Percentiles rank a stretch among this genome's conserved stretches.
phyloP scores from a whole-genome alignment of 1,139 yeast genomes.

The Yamadazyma aaseri region DNA sequence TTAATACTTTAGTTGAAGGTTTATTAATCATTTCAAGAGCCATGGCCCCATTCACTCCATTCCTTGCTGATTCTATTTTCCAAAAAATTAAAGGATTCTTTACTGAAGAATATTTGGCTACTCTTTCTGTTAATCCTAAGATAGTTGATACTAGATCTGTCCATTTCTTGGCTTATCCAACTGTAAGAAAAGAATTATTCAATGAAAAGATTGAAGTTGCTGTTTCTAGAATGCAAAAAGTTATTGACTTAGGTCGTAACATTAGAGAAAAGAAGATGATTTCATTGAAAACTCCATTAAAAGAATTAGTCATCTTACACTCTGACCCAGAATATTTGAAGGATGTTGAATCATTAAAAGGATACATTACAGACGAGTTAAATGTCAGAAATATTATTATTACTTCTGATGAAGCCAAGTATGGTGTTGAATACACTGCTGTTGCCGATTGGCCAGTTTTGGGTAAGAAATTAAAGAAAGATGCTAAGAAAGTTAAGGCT shows the following conservation, averaged over 20 bases:
- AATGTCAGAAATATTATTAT: constrained; percentile 86
- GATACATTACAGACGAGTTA: constrained; percentile 84
- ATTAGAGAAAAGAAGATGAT: constrained; percentile 94
- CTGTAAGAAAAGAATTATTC: constrained; percentile 76
- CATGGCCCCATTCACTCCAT: constrained; percentile 99
- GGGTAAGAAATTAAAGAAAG: constrained; percentile 95
- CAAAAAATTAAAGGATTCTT: constrained; percentile 68
- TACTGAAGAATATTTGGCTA: constrained; percentile 50
- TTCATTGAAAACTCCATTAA: constrained; percentile 92
- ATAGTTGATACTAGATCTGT: constrained; percentile 72
- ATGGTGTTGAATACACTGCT: constrained; percentile 88
- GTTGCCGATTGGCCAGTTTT: constrained; percentile 99
- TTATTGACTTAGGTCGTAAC: constrained; percentile 93
- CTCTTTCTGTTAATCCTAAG: constrained; percentile 39
- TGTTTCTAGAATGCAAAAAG: constrained; percentile 94
- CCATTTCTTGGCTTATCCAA: constrained; percentile 89
- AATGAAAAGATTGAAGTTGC: constrained; percentile 80
- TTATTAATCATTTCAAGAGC: constrained; percentile 86
- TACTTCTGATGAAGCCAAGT: constrained; percentile 87
- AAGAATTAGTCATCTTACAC: constrained; percentile 82
- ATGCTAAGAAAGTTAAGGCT: constrained; percentile 90
- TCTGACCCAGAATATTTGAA: constrained; percentile 70
- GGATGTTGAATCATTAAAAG: constrained; percentile 76
- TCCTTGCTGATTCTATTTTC: constrained; percentile 87
- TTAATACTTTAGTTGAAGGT: constrained; percentile 89